Evolutionary conservation across 192 early-diverging fungal genomes (phyloP).

Genomic region (Radiomyces spectabilis): DNA sequence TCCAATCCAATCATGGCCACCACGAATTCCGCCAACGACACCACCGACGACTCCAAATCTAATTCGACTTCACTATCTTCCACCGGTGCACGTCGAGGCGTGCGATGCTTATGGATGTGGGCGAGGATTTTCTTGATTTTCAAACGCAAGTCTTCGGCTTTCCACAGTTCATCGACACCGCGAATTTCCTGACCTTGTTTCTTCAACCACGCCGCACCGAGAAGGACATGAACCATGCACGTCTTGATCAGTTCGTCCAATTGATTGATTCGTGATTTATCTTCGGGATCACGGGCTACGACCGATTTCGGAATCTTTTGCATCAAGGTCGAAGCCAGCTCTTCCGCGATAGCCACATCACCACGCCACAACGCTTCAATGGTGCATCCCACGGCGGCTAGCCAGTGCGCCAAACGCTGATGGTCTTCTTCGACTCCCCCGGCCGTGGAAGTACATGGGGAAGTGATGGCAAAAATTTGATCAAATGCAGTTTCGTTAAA

Average conservation of each 20-base stretch:
- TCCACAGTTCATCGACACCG: conserved; percentile 6
- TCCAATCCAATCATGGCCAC: conserved; percentile 13
- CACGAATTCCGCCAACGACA: conserved; percentile 20
- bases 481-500: too few relatives aligned
- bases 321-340: neutral
- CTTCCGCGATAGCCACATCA: conserved; percentile 12
- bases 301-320: conserved; percentile 8
- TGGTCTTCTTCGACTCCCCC: conserved; percentile 6
- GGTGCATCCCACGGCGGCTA: conserved; percentile 18
- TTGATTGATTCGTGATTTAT: conserved; percentile 2
- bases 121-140: neutral
- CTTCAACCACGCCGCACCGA: conserved; percentile 14
- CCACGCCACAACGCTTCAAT: conserved; percentile 28
- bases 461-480: conserved; percentile 2
- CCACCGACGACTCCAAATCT: conserved; percentile 7
- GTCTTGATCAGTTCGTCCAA: conserved; percentile 13
- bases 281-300: neutral
- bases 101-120: too few relatives aligned
- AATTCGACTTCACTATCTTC: neutral
- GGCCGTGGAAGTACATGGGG: too few relatives aligned
- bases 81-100: too few relatives aligned
- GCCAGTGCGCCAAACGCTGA: conserved; percentile 17
- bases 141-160: neutral
- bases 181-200: neutral
- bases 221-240: conserved; percentile 15